Base-by-base conservation (phyloP, 495 filamentous ascomycete genomes). In the Bombardia bombarda region DNA sequence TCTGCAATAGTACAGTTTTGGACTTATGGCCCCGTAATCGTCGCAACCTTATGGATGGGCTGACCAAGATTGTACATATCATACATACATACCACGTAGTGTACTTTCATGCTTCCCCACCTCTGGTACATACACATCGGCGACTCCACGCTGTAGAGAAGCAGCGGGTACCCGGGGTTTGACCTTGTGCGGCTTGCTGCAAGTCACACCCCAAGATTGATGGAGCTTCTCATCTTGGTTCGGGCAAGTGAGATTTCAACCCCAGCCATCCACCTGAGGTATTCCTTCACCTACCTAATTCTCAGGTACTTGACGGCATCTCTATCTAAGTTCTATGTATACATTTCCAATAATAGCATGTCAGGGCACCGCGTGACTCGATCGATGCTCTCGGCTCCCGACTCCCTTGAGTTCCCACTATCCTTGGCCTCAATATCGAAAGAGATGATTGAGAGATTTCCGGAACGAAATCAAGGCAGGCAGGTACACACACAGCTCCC, bases 181-280 rank as follows among this genome's bases (percentile, higher is more conserved):
- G n/a, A n/a, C n/a, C n/a, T n/a, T n/a, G n/a, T 44, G 42, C 32
- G 25, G 32, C 42, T 20, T 25, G n/a, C 33, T 38, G 43, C 43
- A 38, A 45, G 43, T 45, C 34, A 38, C 25, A 14, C 33, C 35
- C 40, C 28, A 17, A 47, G 39, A 43, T 43, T 32, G 30, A 40
- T 28, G 19, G 35, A 37, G 36, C 28, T 41, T 40, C 38, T 38
- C 37, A 43, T 43, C 41, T 44, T 43, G 47, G 40, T 43, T 35
- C 41, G 36, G 41, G 21, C 23, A 46, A 32, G 33, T 26, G n/a
- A 46, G 18, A 30, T 37, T 23, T n/a, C 18, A 22, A 10, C 38
- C 25, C 38, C 16, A 40, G n/a, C 40, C n/a, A n/a, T n/a, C n/a
- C n/a, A n/a, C n/a, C n/a, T n/a, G n/a, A n/a, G n/a, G n/a, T n/a